Evolutionary conservation across 106 monocot species (phyloP), one percentile per base, ranked within the genome.

Genomic region (Dioscorea zingiberensis): DNA sequence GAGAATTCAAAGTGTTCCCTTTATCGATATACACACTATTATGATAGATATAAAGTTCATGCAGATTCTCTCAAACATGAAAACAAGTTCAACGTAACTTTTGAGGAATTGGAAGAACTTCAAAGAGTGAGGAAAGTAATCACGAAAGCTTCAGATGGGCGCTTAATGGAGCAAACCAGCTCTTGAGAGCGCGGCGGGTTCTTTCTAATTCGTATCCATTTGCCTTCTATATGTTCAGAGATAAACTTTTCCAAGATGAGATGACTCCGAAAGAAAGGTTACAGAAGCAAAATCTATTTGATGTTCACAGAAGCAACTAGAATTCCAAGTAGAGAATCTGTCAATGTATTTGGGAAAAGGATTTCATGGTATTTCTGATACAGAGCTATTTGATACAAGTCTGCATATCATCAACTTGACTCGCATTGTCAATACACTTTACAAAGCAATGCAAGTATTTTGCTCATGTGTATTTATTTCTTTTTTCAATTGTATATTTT

Each of bases 201-300:
- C 76, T 82, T 69, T 64, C 73, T 2, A 64, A 77, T 48, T 72
- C 81, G 18, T 82, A 82, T 32, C 73, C 76, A 14, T 82, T 82
- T 82, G 81, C 81, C 48, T 82, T 73, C 29, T 77, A 76, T 58
- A 82, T 82, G 76, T 82, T 82, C 65, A 76, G 81, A 21, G 57
- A 77, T 69, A 76, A 82, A 15, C 51, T 82, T 30, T 82, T 73
- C 48, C 57, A 61, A 9, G 72, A 73, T 48, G 76, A 77, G 46
- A 76, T 82, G 76, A 73, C 67, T 10, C 55, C 54, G n/a, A 25
- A 65, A 16, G 64, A 69, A 17, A 82, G 68, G 25, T 72, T 59
- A 29, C 64, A 76, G 47, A 82, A 82, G 28, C 55, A 77, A 62
- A 72, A 68, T 51, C 49, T 82, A 23, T 82, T 82, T 69, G 81